These are phyloP conservation scores for Dioscorea dumetorum DNA, from an alignment of 106 monocot genomes.

Conservation along the genomic window DNA sequence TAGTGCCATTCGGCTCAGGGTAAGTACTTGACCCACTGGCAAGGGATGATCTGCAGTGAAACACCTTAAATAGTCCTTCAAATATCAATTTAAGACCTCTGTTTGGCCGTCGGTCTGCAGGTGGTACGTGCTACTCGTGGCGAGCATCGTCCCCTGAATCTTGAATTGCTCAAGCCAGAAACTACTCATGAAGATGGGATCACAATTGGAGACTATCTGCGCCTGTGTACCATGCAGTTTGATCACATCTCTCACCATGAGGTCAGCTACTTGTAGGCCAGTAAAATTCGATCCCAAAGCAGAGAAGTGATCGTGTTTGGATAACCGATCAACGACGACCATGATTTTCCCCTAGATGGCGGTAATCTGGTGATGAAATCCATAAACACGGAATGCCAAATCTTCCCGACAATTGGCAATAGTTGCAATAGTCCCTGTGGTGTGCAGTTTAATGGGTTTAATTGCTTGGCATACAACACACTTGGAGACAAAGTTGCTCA, in stretches of 20 bases:
- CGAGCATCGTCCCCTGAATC: background rate
- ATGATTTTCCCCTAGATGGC: background rate
- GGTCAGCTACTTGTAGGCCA: background rate
- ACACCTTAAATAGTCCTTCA: no score
- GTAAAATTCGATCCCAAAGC: background rate
- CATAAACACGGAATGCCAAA: background rate
- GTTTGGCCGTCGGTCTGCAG: background rate
- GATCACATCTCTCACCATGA: background rate
- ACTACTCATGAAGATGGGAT: background rate
- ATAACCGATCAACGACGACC: background rate
- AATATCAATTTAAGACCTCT: no score
- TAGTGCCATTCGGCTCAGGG: no score
- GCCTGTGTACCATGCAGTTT: background rate
- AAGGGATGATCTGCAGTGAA: no score
- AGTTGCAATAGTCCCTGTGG: background rate
- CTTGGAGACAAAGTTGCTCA: background rate
- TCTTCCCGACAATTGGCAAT: background rate
- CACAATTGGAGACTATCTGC: background rate
- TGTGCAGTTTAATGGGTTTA: background rate
- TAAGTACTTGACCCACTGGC: no score
- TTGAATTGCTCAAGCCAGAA: background rate
- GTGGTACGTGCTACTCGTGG: background rate
- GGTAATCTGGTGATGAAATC: background rate
- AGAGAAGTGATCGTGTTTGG: background rate
- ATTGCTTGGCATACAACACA: background rate